Percentiles rank a stretch among this genome's conserved stretches.
These are phyloP conservation scores for Isabelozyma rhagii DNA, from an alignment of 805 yeast genomes.

Conservation along the genomic window DNA sequence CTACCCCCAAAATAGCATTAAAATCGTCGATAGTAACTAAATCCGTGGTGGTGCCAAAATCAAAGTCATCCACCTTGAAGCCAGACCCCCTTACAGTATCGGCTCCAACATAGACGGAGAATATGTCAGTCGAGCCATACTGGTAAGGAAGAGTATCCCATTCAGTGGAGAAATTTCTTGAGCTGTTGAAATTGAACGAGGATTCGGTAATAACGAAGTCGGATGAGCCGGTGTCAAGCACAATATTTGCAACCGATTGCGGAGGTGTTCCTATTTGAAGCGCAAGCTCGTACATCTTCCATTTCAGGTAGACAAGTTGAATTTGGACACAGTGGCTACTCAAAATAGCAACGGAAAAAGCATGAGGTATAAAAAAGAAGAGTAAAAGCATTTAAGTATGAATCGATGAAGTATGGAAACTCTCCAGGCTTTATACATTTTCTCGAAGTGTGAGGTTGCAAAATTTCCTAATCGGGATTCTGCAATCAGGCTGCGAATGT, in stretches of 20 bases:
- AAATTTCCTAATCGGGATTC: neutral
- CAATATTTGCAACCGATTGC: constrained; percentile 1
- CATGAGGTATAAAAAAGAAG: neutral
- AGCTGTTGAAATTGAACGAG: neutral
- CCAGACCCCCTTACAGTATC: neutral
- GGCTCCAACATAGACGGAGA: neutral
- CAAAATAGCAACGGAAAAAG: neutral
- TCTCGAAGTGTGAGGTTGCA: neutral
- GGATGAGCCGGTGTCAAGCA: constrained; percentile 9
- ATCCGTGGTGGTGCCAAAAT: neutral
- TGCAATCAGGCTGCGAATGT: neutral
- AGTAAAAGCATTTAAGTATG: neutral
- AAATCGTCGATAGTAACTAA: neutral
- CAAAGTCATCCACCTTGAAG: neutral
- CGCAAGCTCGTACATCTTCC: neutral
- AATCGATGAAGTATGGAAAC: neutral
- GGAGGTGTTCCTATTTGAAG: neutral
- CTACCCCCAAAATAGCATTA: neutral
- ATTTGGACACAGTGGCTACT: neutral
- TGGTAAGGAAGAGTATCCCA: neutral
- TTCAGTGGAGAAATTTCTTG: neutral
- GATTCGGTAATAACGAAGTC: constrained; percentile 3
- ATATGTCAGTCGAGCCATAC: neutral
- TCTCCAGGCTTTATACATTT: neutral
- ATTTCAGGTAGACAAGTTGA: neutral